Evolutionary conservation across 1,139 yeast species (phyloP).

Genomic region (Insectozyma bohioensis): DNA sequence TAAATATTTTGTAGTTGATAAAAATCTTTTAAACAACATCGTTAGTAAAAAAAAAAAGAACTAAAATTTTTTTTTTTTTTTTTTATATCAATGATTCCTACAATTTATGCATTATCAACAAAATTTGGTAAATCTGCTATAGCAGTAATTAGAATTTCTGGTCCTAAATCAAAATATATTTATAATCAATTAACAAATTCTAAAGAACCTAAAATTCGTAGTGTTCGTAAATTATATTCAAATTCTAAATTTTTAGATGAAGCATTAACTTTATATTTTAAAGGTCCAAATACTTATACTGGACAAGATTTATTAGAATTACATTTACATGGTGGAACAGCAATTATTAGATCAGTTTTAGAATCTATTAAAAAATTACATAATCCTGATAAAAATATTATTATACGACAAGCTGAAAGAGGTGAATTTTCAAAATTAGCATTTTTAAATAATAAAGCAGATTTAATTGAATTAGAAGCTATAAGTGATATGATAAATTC

Average conservation of each 20-base stretch:
- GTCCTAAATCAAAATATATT: conserved; percentile 55
- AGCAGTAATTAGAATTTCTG: conserved; percentile 82
- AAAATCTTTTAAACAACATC: conserved; percentile 1
- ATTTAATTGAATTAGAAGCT: conserved; percentile 86
- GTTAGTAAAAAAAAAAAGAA: neutral
- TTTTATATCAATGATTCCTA: conserved; percentile 35
- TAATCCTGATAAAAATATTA: conserved; percentile 32
- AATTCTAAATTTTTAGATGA: conserved; percentile 54
- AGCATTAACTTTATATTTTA: conserved; percentile 68
- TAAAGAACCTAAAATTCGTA: conserved; percentile 47
- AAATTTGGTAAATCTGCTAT: conserved; percentile 81
- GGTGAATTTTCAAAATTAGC: conserved; percentile 93
- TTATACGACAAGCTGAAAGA: conserved; percentile 80
- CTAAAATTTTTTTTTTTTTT: neutral
- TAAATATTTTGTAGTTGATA: conserved; percentile 3
- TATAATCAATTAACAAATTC: conserved; percentile 47
- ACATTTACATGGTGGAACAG: conserved; percentile 92
- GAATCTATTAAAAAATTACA: conserved; percentile 59
- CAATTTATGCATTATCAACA: conserved; percentile 90
- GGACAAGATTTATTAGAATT: conserved; percentile 90
- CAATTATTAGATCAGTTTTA: conserved; percentile 71
- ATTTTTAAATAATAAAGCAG: conserved; percentile 65
- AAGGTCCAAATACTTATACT: conserved; percentile 80
- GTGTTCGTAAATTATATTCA: conserved; percentile 52
- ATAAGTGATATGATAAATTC: conserved; percentile 88